A percentile compares a stretch with the other conserved stretches of the same genome.
phyloP scores from a whole-genome alignment of 371 early-diverging fungal species.

The Mucor saturninus region DNA sequence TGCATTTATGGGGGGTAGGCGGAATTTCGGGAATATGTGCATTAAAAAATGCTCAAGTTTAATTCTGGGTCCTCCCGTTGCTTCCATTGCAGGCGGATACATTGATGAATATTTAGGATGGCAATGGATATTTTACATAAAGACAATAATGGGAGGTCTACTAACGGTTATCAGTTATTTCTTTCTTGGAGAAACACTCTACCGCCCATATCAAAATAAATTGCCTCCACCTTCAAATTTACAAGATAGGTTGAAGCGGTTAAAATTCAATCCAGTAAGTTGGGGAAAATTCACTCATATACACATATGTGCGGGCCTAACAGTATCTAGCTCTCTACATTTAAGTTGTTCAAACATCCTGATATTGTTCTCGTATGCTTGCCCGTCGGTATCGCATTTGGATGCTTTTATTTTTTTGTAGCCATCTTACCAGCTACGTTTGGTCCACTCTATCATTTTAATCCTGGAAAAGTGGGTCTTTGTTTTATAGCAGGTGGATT shows the following conservation, averaged over 20 bases:
- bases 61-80: constrained; percentile 57
- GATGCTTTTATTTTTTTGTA: constrained; percentile 53
- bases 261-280: constrained; percentile 49
- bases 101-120: constrained; percentile 56
- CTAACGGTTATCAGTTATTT: constrained; percentile 42
- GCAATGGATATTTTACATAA: constrained; percentile 63
- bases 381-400: constrained; percentile 45
- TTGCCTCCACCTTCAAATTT: constrained; percentile 1
- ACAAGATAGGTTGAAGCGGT: constrained; percentile 16
- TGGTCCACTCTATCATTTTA: constrained; percentile 40
- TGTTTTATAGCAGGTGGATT: constrained; percentile 54
- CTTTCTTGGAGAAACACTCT: constrained; percentile 59
- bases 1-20: not conserved
- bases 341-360: constrained; percentile 25
- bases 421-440: constrained; percentile 52
- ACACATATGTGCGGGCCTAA: too few species aligned
- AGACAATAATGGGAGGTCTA: constrained; percentile 54
- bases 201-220: constrained; percentile 24
- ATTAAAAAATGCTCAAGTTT: constrained; percentile 31
- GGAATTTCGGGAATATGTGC: not conserved
- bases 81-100: constrained; percentile 61
- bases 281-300: not conserved
- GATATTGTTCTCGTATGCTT: constrained; percentile 31
- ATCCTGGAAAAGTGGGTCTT: constrained; percentile 50
- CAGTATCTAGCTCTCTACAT: constrained; percentile 29